Percentiles rank a stretch among this genome's conserved stretches.
These are phyloP conservation scores for Citrus trifoliata DNA, from an alignment of 345 rosid genomes.

Conservation along the genomic window DNA sequence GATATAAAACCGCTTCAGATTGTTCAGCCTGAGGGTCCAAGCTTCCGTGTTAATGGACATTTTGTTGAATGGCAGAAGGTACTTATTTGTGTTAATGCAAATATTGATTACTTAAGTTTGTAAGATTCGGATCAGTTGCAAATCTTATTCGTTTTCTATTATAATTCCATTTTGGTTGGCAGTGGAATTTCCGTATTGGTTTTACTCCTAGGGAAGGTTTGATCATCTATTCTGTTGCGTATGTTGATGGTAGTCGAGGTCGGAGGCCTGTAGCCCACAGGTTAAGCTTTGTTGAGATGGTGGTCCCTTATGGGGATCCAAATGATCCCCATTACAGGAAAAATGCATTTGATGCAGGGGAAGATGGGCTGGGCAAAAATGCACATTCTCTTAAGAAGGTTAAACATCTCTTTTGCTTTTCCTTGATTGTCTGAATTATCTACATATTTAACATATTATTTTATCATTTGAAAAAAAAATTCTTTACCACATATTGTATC, in stretches of 20 bases:
- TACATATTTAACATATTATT: neutral
- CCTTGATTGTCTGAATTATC: neutral
- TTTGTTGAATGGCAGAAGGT: slow-evolving; percentile 80
- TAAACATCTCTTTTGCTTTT: neutral
- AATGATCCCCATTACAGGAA: slow-evolving; percentile 77
- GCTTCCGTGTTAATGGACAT: slow-evolving; percentile 60
- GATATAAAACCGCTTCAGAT: slow-evolving; percentile 73
- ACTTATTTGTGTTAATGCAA: neutral
- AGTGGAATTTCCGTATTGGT: slow-evolving; percentile 84
- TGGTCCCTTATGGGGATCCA: slow-evolving; percentile 83
- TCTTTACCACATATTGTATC: neutral
- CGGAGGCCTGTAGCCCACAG: slow-evolving; percentile 75
- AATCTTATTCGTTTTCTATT: neutral
- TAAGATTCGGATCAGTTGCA: neutral
- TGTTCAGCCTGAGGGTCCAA: slow-evolving; percentile 74
- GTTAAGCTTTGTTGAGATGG: slow-evolving; percentile 82
- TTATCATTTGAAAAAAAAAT: neutral
- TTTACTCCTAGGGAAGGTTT: slow-evolving; percentile 79
- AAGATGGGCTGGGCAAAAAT: slow-evolving; percentile 81
- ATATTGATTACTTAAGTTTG: neutral
- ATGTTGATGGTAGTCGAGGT: slow-evolving; percentile 70
- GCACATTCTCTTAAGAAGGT: slow-evolving; percentile 81
- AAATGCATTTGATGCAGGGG: slow-evolving; percentile 84
- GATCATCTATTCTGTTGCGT: slow-evolving; percentile 67
- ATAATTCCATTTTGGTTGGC: slow-evolving; percentile 19